Base-by-base conservation (phyloP, 768 basidiomycete genomes). In the Sistotremastrum suecicum region DNA sequence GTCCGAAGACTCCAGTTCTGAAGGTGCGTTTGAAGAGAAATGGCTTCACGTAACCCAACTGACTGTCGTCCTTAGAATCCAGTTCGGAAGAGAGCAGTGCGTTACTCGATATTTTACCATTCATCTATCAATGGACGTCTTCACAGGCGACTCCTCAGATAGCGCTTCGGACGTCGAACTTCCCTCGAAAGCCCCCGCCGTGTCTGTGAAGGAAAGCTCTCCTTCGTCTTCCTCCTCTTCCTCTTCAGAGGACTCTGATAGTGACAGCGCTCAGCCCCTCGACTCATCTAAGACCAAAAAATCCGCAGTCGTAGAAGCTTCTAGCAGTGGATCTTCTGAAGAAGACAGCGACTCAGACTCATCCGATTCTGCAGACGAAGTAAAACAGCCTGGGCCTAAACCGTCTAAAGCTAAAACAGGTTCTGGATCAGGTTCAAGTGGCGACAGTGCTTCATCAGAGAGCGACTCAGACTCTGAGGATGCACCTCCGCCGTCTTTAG, bases 1-100 rank as follows among this genome's bases (percentile, higher is more conserved):
- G 41, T 53, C 59, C 29, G 56, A 54, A 20, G 48, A 48, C 29
- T 57, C 59, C 1, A 60, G 48, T 49, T 60, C 59, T 28, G 52
- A 52, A 44, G 62, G 60, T 38, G 51, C 29, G 49, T 42, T 39
- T 56, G 34, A 20, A 20, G 20, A 20, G 20, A 20, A 20, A 20
- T 20, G 20, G 20, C 20, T 20, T 20, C 20, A 20, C 20, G 20
- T 20, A 20, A 20, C 20, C 20, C 20, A 20, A 20, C 20, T 20
- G 20, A 20, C 20, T 20, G 20, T 20, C 20, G 20, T 30, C 42
- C 5, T 59, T 54, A 32, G 51, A 54, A 38, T 55, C 54, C 5
- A 62, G 60, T 34, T 55, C 59, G 3, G 57, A 58, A 20, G 20
- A 20, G 20, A 20, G 20, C 20, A 20, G 20, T 44, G 49, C 31